A percentile compares a stretch with the other conserved stretches of the same genome.
These are phyloP conservation scores for Lecanicillium sp. DNA, from an alignment of 2,329 filamentous ascomycete genomes.

Conservation along the genomic window DNA sequence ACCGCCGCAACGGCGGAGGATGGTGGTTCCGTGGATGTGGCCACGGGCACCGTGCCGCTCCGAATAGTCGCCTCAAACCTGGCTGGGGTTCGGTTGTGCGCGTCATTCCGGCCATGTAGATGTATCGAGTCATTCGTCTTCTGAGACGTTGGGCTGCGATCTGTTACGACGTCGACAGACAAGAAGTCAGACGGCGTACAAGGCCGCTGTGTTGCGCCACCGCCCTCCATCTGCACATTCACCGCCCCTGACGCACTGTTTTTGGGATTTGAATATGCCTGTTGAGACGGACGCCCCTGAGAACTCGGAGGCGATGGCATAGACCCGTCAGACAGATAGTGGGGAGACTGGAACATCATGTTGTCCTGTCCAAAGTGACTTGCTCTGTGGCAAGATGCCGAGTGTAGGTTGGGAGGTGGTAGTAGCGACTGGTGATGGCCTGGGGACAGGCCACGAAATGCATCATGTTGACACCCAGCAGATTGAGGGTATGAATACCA, in stretches of 20 bases:
- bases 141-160: background rate
- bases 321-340: background rate
- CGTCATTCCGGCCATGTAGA: background rate
- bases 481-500: background rate
- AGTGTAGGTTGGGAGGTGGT: background rate
- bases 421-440: background rate
- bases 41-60: background rate
- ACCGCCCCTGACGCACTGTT: background rate
- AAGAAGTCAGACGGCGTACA: background rate
- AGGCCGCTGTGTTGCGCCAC: background rate
- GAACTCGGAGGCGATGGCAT: background rate
- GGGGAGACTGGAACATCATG: background rate
- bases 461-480: background rate
- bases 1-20: background rate
- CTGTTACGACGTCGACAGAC: background rate
- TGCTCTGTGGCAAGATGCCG: background rate
- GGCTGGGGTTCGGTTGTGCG: background rate
- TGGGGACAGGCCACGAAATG: background rate
- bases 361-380: background rate
- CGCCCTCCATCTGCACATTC: background rate
- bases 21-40: background rate
- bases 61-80: background rate
- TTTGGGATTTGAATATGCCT: background rate
- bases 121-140: background rate
- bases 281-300: background rate